Base-by-base conservation (phyloP, 2,329 filamentous ascomycete genomes). In the Aureobasidium subglaciale region DNA sequence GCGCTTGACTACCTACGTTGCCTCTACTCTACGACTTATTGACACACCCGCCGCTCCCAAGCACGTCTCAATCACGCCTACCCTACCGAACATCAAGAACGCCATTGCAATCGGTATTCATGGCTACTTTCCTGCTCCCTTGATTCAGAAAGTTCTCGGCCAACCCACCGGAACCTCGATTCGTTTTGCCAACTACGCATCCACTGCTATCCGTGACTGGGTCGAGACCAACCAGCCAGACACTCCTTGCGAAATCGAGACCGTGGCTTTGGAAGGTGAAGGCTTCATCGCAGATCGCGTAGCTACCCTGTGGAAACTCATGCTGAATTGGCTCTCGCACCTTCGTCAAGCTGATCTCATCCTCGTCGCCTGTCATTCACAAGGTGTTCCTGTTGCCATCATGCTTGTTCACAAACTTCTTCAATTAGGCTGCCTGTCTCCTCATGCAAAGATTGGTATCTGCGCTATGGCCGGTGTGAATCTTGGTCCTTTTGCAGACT, bases 131-230 rank as follows among this genome's bases (percentile, higher is more conserved):
- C 93, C 93, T 1, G 90, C 90, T 0, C 83, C 87, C 0, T 82
- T 95, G 38, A 78, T 99, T 32, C 86, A 93, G n/a, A 87, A 86
- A 18, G 87, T 99, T 62, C 85, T 97, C 15, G 93, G 93, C 0
- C 92, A 96, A 63, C 93, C 93, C 0, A 99, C 91, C 0, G 93
- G 93, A 5, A 99, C 93, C 1, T 97, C 92, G 0, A 84, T 97
- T 56, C 86, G 90, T 37, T 99, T 99, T 67, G 90, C 91, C 9
- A 92, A 88, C 60, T 86, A 92, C 65, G 88, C 87, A 16, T 90
- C 90, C 5, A 84, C 88, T 35, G 86, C 89, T 1, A 92, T 99
- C 63, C 82, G 86, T 57, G 80, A 85, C 58, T 99, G 91, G 89
- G 83, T 89, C 0, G 83, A 89, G 53, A 76, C 76, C 11, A 82